Base-by-base conservation (phyloP, 768 basidiomycete species). In the Phanerochaete carnosa region DNA sequence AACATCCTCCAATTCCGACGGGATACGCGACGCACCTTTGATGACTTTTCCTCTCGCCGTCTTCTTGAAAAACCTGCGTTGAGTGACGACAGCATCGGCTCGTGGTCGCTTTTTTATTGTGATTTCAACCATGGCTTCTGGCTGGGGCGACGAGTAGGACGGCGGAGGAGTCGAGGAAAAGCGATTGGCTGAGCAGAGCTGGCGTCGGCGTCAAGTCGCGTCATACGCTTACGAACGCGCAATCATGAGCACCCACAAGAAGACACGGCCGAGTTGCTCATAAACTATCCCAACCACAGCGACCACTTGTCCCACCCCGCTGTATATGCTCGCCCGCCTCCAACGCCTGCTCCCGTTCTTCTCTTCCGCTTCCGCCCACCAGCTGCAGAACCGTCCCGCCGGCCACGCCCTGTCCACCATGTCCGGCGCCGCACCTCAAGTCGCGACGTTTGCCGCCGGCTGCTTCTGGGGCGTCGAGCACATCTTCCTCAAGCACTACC, bases 51-150 rank as follows among this genome's bases (percentile, higher is more conserved):
- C 97, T 66, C 85, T 78, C 0, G 92, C 90, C 0, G 97, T 98
- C 76, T 98, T 98, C 74, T 93, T 96, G 80, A 95, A 91, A 74
- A 95, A 98, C 71, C 94, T 96, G 62, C 90, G 87, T 67, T 93
- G 93, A 0, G 92, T 90, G 2, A 90, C 70, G 13, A 84, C 82
- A 0, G 87, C 89, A 69, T 94, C 92, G 4, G 84, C 79, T 45
- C 79, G 78, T 16, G 88, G 81, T 57, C 92, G 79, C 65, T 91
- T 94, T 23, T 85, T 76, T 39, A 94, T 87, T 3, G 84, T 86
- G 35, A 94, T 93, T 58, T 85, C 75, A 35, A 74, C 73, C 82
- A 83, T 83, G 19, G 26, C 33, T 23, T 37, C 26, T 5, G 23
- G 15, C 7, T 29, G 22, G 28, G 2, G 26, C 33, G 23, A 23